Evolutionary conservation across 2,329 filamentous ascomycete species (phyloP).

Genomic region (Aspergillus carbonarius): DNA sequence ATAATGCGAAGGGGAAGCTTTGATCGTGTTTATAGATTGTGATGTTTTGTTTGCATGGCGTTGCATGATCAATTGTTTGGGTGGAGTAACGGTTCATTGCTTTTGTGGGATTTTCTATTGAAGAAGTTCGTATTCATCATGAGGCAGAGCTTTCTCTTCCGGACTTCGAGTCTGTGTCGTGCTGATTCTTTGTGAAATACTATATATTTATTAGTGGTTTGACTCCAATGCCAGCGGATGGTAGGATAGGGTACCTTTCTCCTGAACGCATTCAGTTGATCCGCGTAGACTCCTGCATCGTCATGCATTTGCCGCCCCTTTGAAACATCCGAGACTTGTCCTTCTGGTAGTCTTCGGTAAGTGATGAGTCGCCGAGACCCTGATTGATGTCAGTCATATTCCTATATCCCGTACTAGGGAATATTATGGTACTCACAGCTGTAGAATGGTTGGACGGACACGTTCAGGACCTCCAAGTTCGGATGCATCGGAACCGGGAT

Average conservation of each 20-base stretch:
- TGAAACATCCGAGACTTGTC: conserved; percentile 34
- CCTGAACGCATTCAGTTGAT: conserved; percentile 68
- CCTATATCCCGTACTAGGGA: not conserved
- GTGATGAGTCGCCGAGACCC: conserved; percentile 88
- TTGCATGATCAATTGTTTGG: not conserved
- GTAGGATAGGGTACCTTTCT: conserved; percentile 43
- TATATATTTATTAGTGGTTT: not conserved
- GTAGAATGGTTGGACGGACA: conserved; percentile 85
- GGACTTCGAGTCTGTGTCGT: not conserved
- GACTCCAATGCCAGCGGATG: not conserved
- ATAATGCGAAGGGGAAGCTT: conserved; percentile 21
- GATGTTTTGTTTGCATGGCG: not conserved
- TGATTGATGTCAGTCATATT: conserved; percentile 31
- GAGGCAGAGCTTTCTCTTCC: conserved; percentile 7
- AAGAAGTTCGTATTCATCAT: not conserved
- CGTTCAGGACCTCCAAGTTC: conserved; percentile 67
- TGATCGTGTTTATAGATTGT: not conserved
- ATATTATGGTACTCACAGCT: conserved; percentile 61
- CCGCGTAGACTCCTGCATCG: conserved; percentile 52
- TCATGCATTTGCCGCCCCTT: conserved; percentile 36
- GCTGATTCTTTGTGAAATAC: conserved; percentile 17
- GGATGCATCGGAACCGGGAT: conserved; percentile 76
- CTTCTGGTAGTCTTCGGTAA: conserved; percentile 70
- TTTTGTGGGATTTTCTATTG: not conserved
- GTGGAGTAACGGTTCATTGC: too few species aligned